Conservation (phyloP, 345 rosid genomes). For the Fremontodendron californicum region DNA sequence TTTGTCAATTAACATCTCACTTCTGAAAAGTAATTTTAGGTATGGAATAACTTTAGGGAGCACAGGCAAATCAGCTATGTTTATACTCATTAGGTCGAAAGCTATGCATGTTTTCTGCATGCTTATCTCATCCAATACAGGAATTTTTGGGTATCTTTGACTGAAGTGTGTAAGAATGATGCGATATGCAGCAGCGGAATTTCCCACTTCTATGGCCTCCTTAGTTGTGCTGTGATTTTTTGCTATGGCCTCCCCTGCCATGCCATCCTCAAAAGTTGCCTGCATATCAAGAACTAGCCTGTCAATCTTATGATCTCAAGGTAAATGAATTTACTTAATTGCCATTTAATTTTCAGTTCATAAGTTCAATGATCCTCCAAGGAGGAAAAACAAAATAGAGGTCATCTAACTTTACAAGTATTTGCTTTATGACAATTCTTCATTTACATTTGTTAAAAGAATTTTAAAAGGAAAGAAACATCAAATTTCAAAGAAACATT, state of each 20-base stretch:
- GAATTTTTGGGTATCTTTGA: slow-evolving; percentile 88
- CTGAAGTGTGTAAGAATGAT: slow-evolving; percentile 93
- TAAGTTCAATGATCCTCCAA: no score
- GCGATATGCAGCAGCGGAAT: slow-evolving; percentile 56
- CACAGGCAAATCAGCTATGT: slow-evolving; percentile 68
- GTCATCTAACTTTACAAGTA: no score
- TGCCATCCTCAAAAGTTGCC: slow-evolving; percentile 90
- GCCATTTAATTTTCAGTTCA: no score
- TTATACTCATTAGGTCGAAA: slow-evolving; percentile 90
- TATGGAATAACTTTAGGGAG: slow-evolving; percentile 74
- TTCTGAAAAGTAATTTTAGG: slow-evolving; percentile 68
- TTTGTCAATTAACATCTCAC: slow-evolving; percentile 64
- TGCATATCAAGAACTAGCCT: no score
- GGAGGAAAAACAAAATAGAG: no score
- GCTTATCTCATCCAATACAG: slow-evolving; percentile 61
- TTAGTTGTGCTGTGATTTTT: slow-evolving; percentile 92
- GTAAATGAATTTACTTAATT: no score
- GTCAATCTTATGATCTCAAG: no score
- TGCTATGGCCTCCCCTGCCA: slow-evolving; percentile 82
- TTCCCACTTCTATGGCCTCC: slow-evolving; percentile 80
- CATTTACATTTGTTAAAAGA: no score
- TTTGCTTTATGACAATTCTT: no score
- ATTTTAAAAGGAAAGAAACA: no score
- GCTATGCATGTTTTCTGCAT: slow-evolving; percentile 91
- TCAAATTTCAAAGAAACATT: no score